Base-by-base conservation (phyloP, 495 filamentous ascomycete genomes). In the Penicillium manginii region DNA sequence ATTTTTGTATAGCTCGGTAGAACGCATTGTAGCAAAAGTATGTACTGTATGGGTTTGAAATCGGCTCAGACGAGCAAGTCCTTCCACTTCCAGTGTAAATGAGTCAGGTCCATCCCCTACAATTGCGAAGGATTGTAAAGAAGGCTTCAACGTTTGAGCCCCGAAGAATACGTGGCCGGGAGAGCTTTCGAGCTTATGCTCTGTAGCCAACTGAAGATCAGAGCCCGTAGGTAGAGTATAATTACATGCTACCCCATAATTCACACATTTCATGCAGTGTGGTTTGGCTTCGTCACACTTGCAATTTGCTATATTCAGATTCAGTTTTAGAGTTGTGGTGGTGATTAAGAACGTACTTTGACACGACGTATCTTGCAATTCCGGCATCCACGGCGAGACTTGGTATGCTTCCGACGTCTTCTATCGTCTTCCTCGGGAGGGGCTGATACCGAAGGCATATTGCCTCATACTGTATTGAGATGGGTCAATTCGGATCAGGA, bases 291-390 rank as follows among this genome's bases (percentile, higher is more conserved):
- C 75, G 47, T 79, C 75, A 46, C 76, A 78, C 76, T 79, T 33
- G 26, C 26, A 8, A 49, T 1, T 4, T 2, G 0, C 39, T 15
- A 31, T 14, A 12, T 23, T 57, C 19, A 52, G 19, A 32, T 29
- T 22, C 43, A n/a, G 2, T 12, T 22, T 21, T 11, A 29, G 21
- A 22, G 11, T 5, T 14, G 3, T 19, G 15, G 52, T 8, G 18
- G 15, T 40, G 3, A 32, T 26, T 11, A 31, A 26, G 5, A n/a
- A 49, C 70, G 43, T 60, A 79, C 76, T 60, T 78, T 79, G 51
- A 78, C 62, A 35, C 66, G 73, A 19, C 76, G 66, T 43, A 79
- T 69, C 59, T 78, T 79, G 59, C 75, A 78, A 48, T 77, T 77
- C 19, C 73, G 65, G 55, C 76, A 79, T 21, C 75, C 76, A 21